Percentiles rank a stretch among this genome's conserved stretches.
phyloP scores from a whole-genome alignment of 306 rosid species.

The Trichosanthes truncata region DNA sequence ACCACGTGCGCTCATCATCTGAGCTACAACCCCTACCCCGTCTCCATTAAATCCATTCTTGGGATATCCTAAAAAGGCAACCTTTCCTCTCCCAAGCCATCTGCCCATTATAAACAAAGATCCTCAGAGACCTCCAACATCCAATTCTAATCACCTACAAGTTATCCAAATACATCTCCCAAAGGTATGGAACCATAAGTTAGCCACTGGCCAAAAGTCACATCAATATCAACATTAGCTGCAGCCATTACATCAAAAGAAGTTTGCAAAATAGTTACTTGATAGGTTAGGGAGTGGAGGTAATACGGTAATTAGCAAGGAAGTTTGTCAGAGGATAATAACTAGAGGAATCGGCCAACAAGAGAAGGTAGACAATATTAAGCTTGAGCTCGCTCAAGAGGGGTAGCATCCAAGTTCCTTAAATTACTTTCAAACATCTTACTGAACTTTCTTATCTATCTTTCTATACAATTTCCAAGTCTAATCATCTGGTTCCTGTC shows the following conservation, averaged over 20 bases:
- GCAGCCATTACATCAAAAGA: not conserved
- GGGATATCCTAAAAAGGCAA: not conserved
- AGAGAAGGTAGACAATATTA: not conserved
- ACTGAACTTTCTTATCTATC: not conserved
- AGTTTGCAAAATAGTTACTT: not conserved
- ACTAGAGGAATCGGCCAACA: not conserved
- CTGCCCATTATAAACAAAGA: not conserved
- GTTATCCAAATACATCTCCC: not conserved
- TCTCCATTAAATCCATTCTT: not conserved
- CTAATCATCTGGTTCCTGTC: not conserved
- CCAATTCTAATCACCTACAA: not conserved
- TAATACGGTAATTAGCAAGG: not conserved
- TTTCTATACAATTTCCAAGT: not conserved
- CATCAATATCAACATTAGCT: constrained; percentile 5
- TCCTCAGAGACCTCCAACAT: not conserved
- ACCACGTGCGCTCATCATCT: not conserved
- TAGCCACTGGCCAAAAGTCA: not conserved
- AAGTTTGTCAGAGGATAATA: not conserved
- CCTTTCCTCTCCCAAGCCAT: not conserved
- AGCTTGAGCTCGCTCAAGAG: not conserved
- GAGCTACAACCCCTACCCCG: not conserved
- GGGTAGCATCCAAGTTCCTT: not conserved
- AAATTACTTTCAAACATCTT: not conserved
- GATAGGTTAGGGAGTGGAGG: not conserved
- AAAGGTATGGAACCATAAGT: not conserved